Conservation (phyloP, 257 asterid species). For the Avicennia marina region DNA sequence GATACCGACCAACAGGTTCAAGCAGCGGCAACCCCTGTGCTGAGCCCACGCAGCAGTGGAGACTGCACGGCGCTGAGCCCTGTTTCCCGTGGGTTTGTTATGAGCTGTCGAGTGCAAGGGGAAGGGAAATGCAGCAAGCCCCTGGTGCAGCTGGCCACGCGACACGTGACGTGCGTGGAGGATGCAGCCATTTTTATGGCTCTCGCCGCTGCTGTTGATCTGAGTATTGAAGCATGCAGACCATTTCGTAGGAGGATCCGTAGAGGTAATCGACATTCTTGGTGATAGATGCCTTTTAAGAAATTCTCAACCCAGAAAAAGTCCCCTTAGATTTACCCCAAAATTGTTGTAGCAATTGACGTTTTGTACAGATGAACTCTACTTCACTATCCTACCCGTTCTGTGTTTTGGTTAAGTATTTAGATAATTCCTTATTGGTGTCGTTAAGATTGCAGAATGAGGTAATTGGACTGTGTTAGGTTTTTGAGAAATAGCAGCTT, state of each 20-base stretch:
- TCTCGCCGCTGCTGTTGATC: slow-evolving; percentile 92
- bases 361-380: slow-evolving; percentile 7
- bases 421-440: too few species aligned
- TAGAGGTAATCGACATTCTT: slow-evolving; percentile 59
- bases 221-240: slow-evolving; percentile 84
- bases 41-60: slow-evolving; percentile 87
- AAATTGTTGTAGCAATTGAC: slow-evolving; percentile 7
- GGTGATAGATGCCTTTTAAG: slow-evolving; percentile 36
- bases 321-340: neutral
- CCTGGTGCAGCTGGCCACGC: slow-evolving; percentile 75
- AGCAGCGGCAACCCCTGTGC: slow-evolving; percentile 49
- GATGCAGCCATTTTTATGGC: slow-evolving; percentile 99
- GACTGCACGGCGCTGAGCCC: slow-evolving; percentile 69
- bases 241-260: slow-evolving; percentile 69
- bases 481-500: too few species aligned
- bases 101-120: slow-evolving; percentile 86
- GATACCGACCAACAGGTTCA: slow-evolving; percentile 70
- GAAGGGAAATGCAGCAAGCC: slow-evolving; percentile 89
- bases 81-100: slow-evolving; percentile 66
- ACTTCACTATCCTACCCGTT: too few species aligned
- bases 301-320: neutral
- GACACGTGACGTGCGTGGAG: slow-evolving; percentile 87
- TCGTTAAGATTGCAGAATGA: too few species aligned
- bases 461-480: too few species aligned
- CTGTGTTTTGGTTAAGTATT: too few species aligned